Evolutionary conservation across 106 monocot species (phyloP).

Genomic region (Chionographis japonica): DNA sequence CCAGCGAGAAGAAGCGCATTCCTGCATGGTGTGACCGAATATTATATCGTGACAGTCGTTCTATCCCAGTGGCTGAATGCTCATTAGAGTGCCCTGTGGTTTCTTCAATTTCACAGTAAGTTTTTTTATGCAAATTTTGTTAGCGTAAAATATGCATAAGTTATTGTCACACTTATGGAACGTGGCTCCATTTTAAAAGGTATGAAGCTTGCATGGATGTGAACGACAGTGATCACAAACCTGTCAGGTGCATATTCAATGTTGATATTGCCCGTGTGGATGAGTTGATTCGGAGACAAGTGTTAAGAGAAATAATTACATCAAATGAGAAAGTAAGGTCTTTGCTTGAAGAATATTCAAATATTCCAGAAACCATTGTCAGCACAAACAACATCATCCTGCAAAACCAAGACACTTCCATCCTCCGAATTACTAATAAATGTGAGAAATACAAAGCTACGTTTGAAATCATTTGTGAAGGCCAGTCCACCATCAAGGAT

Average conservation of each 20-base stretch:
- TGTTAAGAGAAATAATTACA: slow-evolving; percentile 37
- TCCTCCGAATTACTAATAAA: slow-evolving; percentile 56
- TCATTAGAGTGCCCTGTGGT: slow-evolving; percentile 72
- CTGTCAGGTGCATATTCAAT: slow-evolving; percentile 66
- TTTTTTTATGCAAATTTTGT: slow-evolving; percentile 10
- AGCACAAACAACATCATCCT: slow-evolving; percentile 62
- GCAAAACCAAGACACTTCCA: slow-evolving; percentile 39
- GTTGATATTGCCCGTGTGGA: slow-evolving; percentile 61
- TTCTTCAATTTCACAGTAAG: slow-evolving; percentile 48
- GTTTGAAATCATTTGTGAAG: slow-evolving; percentile 52
- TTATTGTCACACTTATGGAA: neutral
- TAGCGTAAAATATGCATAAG: neutral
- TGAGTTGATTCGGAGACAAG: slow-evolving; percentile 47
- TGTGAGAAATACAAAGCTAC: slow-evolving; percentile 29
- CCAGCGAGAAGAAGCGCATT: slow-evolving; percentile 75
- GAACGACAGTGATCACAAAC: slow-evolving; percentile 73
- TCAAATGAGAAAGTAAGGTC: slow-evolving; percentile 37
- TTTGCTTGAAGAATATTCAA: slow-evolving; percentile 31
- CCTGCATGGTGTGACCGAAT: slow-evolving; percentile 87
- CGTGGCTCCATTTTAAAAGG: slow-evolving; percentile 12
- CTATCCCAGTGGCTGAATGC: slow-evolving; percentile 51
- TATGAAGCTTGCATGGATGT: slow-evolving; percentile 77
- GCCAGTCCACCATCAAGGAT: slow-evolving; percentile 35
- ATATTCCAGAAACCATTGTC: slow-evolving; percentile 59
- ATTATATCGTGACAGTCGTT: slow-evolving; percentile 73